Conservation (phyloP, 2,329 filamentous ascomycete species). For the Akanthomyces lecanii region DNA sequence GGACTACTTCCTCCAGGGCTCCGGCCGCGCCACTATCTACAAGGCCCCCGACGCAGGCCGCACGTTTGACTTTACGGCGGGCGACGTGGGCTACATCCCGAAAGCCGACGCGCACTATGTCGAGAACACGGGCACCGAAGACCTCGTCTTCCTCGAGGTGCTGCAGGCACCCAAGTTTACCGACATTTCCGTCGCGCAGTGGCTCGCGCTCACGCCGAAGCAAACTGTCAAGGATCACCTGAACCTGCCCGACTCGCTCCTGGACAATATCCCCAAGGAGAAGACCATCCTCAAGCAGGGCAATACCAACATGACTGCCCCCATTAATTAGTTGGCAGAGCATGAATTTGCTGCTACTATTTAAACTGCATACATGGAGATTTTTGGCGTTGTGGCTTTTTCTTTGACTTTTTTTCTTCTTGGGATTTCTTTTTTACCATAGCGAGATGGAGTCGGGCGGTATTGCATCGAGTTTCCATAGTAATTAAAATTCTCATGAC, state of each 20-base stretch:
- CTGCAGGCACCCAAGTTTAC: conserved; percentile 48
- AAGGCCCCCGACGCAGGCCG: conserved; percentile 44
- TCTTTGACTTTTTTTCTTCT: background rate
- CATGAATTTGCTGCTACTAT: background rate
- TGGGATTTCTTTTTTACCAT: background rate
- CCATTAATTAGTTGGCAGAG: background rate
- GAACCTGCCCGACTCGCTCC: conserved; percentile 33
- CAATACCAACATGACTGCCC: conserved; percentile 33
- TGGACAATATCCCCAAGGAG: conserved; percentile 36
- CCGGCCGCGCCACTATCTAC: conserved; percentile 54
- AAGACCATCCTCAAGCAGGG: conserved; percentile 41
- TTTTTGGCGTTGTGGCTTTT: background rate
- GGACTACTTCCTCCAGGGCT: conserved; percentile 55
- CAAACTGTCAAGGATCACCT: conserved; percentile 57
- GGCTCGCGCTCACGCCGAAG: conserved; percentile 53
- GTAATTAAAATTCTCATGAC: background rate
- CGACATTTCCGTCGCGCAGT: conserved; percentile 54
- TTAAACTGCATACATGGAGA: background rate
- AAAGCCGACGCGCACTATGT: conserved; percentile 50
- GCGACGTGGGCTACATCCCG: conserved; percentile 57
- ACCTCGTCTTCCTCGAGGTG: conserved; percentile 57
- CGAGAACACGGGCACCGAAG: conserved; percentile 56
- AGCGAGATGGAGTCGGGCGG: background rate
- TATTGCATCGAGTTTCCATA: background rate
- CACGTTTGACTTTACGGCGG: conserved; percentile 57